Evolutionary conservation across 345 rosid species (phyloP).

Genomic region (Cochlearia excelsa): DNA sequence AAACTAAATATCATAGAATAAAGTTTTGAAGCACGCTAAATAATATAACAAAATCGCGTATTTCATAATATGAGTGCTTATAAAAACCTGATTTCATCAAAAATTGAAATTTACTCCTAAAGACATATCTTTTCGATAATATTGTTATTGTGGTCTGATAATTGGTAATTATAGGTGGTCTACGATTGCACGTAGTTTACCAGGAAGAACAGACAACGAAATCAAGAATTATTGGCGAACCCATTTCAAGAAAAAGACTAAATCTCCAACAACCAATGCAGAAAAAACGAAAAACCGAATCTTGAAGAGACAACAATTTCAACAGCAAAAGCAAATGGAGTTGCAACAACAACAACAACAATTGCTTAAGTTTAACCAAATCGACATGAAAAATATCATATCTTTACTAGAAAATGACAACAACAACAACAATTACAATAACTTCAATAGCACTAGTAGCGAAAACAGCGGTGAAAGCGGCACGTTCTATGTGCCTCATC

Average conservation of each 20-base stretch:
- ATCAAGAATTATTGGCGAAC: constrained; percentile 95
- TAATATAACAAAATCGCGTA: no score
- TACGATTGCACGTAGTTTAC: constrained; percentile 87
- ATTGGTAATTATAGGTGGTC: constrained; percentile 62
- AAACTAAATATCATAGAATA: no score
- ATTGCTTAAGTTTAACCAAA: constrained; percentile 46
- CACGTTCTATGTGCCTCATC: constrained; percentile 44
- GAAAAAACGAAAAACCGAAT: constrained; percentile 54
- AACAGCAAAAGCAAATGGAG: constrained; percentile 53
- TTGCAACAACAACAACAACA: constrained; percentile 47
- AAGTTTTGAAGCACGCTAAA: background rate
- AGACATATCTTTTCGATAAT: background rate
- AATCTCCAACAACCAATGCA: constrained; percentile 44
- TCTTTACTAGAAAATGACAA: constrained; percentile 54
- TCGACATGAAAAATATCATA: constrained; percentile 58
- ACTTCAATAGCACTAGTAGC: constrained; percentile 28
- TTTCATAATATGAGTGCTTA: no score
- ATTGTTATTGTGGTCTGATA: background rate
- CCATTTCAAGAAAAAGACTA: constrained; percentile 82
- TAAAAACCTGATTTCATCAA: no score
- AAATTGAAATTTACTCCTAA: no score
- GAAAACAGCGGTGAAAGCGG: constrained; percentile 19
- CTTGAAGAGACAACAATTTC: constrained; percentile 70
- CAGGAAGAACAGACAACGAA: constrained; percentile 90
- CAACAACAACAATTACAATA: constrained; percentile 22